Evolutionary conservation across 2,329 filamentous ascomycete species (phyloP), one percentile per base, ranked within the genome.

Genomic region (Fusarium hostae): DNA sequence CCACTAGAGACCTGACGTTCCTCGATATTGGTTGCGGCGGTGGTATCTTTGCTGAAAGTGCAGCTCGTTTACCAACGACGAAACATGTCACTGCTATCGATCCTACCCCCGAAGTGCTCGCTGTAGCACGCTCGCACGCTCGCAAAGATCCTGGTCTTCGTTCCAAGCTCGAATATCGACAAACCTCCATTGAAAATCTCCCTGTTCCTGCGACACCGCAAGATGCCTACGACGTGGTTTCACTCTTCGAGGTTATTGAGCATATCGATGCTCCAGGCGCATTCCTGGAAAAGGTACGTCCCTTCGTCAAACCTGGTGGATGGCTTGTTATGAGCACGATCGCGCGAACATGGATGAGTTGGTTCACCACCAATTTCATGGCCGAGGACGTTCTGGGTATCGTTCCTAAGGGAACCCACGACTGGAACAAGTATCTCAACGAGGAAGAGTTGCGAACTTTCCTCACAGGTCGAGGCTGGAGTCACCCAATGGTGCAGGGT

Each of bases 371-470:
- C 5, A 97, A 97, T 77, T 84, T 98, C 28, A 87, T 97, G 70
- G 96, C 96, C 1, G 96, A 99, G 83, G 93, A 96, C 82, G 79
- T 98, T 63, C 76, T 97, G 79, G 86, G 93, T 9, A 94, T 98
- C 68, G 96, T 99, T 62, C 96, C 96, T 13, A 89, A 88, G 71
- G 96, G 96, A 3, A 99, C 96, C 50, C 96, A 99, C 82, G 94
- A 98, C 80, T 99, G 96, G 96, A 86, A 87, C 70, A 97, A 98
- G 84, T 99, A 98, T 82, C 91, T 99, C 73, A 96, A 98, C 78
- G 92, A 93, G 71, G 85, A 88, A 18, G 95, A 98, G 85, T 80
- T 97, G 77, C 84, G 87, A 74, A 82, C 80, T 3, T 85, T 87
- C 79, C 88, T 91, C 72, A 80, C 83, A 59, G 82, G 80, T 61